These are phyloP conservation scores for Lasiosphaeria miniovina DNA, from an alignment of 495 filamentous ascomycete genomes.

Conservation along the genomic window DNA sequence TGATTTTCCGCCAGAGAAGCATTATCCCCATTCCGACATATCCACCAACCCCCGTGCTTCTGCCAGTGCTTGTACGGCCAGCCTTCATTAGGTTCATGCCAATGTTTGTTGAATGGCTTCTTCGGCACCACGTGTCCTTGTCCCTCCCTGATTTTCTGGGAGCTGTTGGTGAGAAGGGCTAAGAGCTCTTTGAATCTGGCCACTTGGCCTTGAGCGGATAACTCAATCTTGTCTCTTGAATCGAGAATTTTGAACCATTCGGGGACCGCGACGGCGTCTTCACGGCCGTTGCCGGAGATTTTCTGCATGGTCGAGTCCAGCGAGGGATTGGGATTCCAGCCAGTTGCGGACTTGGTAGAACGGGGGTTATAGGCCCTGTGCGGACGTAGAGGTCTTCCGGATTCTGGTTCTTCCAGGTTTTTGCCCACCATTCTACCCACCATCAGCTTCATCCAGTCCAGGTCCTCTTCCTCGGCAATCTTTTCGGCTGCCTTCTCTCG, in stretches of 20 bases:
- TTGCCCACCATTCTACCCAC: background rate
- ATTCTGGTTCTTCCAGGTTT: background rate
- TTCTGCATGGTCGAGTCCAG: background rate
- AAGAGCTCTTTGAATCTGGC: conserved; percentile 16
- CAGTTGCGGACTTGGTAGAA: background rate
- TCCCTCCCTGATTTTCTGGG: conserved; percentile 6
- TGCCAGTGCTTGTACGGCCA: conserved; percentile 31
- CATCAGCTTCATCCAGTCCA: background rate
- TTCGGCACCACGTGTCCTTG: background rate
- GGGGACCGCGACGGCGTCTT: conserved; percentile 17
- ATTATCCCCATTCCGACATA: conserved; percentile 32
- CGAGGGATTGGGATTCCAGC: background rate
- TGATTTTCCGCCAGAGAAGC: conserved; percentile 30
- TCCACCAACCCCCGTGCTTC: conserved; percentile 39
- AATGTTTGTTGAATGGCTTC: conserved; percentile 27
- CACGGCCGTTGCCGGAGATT: background rate
- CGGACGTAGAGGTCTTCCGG: background rate
- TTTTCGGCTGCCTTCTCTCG: background rate
- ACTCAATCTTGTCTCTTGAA: conserved; percentile 7
- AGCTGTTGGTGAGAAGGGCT: conserved; percentile 8
- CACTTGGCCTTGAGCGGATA: conserved; percentile 11
- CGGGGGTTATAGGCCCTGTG: background rate
- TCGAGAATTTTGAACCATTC: conserved; percentile 34
- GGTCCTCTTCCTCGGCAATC: background rate
- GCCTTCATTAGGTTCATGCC: conserved; percentile 29